Evolutionary conservation across 768 basidiomycete species (phyloP).

Genomic region (Xerocomellus amylosporus): DNA sequence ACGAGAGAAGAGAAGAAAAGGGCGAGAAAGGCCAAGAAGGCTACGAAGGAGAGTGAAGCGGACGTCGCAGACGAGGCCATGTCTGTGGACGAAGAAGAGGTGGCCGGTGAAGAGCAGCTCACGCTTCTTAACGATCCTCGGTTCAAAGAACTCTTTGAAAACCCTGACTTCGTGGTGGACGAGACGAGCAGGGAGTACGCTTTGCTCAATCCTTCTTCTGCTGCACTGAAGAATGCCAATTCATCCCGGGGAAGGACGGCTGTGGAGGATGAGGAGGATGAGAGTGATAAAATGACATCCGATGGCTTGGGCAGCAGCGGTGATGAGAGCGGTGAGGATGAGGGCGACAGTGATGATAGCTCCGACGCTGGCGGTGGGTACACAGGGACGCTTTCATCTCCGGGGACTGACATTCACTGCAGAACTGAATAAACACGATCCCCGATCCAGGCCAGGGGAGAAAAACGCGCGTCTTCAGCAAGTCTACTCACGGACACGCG

Average conservation of each 20-base stretch:
- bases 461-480: conserved; percentile 47
- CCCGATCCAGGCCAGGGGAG: conserved; percentile 48
- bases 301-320: conserved; percentile 47
- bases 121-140: conserved; percentile 80
- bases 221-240: conserved; percentile 46
- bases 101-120: conserved; percentile 24
- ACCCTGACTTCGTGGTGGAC: conserved; percentile 90
- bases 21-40: conserved; percentile 41
- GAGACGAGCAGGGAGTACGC: conserved; percentile 84
- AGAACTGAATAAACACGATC: conserved; percentile 60
- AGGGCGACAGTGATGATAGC: conserved; percentile 44
- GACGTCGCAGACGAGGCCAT: conserved; percentile 33
- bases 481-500: conserved; percentile 42
- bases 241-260: conserved; percentile 60
- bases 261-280: conserved; percentile 87
- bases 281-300: conserved; percentile 68
- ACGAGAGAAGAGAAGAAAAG: conserved; percentile 56
- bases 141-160: conserved; percentile 87
- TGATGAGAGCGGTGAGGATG: conserved; percentile 46
- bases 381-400: conserved; percentile 10
- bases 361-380: conserved; percentile 56
- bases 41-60: conserved; percentile 33
- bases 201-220: conserved; percentile 87
- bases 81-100: conserved; percentile 29
- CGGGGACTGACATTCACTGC: conserved; percentile 13